Evolutionary conservation across 345 rosid species (phyloP).

Genomic region (Gossypium australe): DNA sequence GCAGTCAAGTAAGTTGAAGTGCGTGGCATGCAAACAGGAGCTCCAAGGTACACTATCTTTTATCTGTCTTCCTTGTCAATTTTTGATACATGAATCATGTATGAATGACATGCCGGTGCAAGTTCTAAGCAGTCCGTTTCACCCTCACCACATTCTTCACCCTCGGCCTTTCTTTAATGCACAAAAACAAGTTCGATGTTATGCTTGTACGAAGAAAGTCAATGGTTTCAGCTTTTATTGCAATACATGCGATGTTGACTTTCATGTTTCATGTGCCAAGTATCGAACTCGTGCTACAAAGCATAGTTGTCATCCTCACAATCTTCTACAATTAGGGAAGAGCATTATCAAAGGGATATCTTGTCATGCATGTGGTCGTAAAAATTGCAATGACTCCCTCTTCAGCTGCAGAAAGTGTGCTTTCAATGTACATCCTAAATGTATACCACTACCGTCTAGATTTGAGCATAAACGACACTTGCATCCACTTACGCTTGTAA

Average conservation of each 20-base stretch:
- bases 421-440: neutral
- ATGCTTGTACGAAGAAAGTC: neutral
- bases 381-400: neutral
- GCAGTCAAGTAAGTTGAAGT: neutral
- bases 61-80: neutral
- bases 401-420: neutral
- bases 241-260: neutral
- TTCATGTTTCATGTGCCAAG: neutral
- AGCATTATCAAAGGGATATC: neutral
- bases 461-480: neutral
- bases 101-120: neutral
- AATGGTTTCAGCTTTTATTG: neutral
- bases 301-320: neutral
- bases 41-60: too few species aligned
- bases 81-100: neutral
- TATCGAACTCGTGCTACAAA: neutral
- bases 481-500: neutral
- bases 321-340: neutral
- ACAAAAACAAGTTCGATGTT: neutral
- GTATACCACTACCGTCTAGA: neutral
- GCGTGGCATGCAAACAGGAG: neutral
- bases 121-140: neutral
- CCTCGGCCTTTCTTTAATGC: neutral
- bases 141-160: neutral
- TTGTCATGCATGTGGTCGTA: neutral